Evolutionary conservation across 768 basidiomycete genomes (phyloP).

Genomic region (Pulveroboletus sp.): DNA sequence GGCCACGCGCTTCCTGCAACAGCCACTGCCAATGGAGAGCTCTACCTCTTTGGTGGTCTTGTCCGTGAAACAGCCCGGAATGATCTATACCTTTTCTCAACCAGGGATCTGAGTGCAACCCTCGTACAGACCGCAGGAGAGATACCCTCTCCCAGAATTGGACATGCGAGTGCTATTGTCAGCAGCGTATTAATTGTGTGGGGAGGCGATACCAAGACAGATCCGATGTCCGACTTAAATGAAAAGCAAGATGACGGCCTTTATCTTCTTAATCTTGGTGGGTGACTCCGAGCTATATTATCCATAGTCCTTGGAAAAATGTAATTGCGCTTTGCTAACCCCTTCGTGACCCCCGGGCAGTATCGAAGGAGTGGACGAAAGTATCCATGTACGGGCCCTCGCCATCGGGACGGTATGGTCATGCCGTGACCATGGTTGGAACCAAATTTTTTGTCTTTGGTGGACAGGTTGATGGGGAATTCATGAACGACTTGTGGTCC

Average conservation of each 20-base stretch:
- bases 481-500: constrained; percentile 91
- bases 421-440: constrained; percentile 89
- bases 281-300: constrained; percentile 27
- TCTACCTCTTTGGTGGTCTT: constrained; percentile 96
- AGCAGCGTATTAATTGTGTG: constrained; percentile 95
- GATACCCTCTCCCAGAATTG: constrained; percentile 85
- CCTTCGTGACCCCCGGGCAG: constrained; percentile 35
- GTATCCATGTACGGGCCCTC: constrained; percentile 71
- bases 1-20: constrained; percentile 86
- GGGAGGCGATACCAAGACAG: constrained; percentile 95
- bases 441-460: constrained; percentile 94
- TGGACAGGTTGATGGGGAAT: constrained; percentile 92
- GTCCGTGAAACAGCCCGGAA: constrained; percentile 86
- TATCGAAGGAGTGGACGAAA: constrained; percentile 92
- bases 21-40: constrained; percentile 76
- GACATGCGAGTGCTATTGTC: constrained; percentile 93
- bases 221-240: constrained; percentile 49
- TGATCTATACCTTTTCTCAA: constrained; percentile 89
- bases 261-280: constrained; percentile 92
- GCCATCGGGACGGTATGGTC: constrained; percentile 90
- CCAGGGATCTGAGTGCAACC: constrained; percentile 71
- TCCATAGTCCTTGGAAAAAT: not conserved
- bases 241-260: constrained; percentile 90
- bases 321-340: constrained; percentile 2
- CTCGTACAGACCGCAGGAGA: constrained; percentile 87